Evolutionary conservation across 345 rosid species (phyloP), one percentile per base, ranked within the genome.

Genomic region (Moricandia arvensis): DNA sequence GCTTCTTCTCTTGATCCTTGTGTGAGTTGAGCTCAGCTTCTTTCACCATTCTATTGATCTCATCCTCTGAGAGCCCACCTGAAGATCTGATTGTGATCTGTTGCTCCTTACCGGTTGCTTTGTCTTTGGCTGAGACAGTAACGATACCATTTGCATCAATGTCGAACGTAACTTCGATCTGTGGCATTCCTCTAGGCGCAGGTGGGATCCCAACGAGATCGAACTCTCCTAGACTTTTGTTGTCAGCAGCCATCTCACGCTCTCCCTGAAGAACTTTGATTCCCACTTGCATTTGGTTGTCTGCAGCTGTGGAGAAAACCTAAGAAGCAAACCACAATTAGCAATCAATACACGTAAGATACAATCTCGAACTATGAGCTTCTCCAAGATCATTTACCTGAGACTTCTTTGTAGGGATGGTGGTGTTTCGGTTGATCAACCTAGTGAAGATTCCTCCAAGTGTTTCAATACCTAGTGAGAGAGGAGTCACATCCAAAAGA

Each of bases 361-460:
- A 21, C 55, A 47, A 35, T 37, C 15, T 53, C 30, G 5, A 35
- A 18, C 72, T 33, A 17, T 67, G 1, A 33, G 18, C 18, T 60
- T 18, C 5, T 7, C 21, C 58, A 68, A 62, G 51, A 8, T 34
- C 29, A 55, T 31, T 31, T 53, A 86, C 89, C 87, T 85, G 85
- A 59, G 82, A 72, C 72, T 86, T 85, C 86, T 82, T 85, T 6
- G 90, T 86, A 13, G 90, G 90, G 47, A 86, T 86, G 4, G 90
- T 82, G 27, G 88, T 86, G 72, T 86, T 86, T 27, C 88, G 66
- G 64, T 75, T 73, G 43, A 86, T 84, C 78, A 86, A 74, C 30
- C 78, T 69, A 45, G 89, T 83, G 79, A 86, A 82, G 60, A 84
- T 76, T 6, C 86, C 88, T 66, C 90, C 90, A 8, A 83, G 82